Base-by-base conservation (phyloP, 2,329 filamentous ascomycete genomes). In the Escovopsis sp. region DNA sequence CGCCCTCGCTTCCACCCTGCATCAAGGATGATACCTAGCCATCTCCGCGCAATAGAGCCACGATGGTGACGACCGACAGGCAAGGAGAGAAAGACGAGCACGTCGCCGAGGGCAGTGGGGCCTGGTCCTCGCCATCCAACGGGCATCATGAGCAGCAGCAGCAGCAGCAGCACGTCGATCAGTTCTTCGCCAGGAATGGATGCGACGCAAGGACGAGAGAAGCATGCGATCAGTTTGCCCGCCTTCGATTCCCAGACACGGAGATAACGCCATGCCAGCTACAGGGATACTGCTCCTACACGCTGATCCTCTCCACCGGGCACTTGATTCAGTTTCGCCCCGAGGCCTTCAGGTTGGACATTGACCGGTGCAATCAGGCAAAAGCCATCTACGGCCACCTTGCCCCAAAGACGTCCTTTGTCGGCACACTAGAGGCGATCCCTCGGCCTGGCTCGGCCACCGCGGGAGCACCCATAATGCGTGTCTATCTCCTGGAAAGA, bases 211-310 rank as follows among this genome's bases (percentile, higher is more conserved):
- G 23, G 2, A 48, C 45, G 34, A 43, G 33, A 44, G 36, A 36
- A 18, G 34, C 34, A 19, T 55, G 53, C 28, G 45, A 65, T 41
- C 47, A 49, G 3, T 62, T 66, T 39, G 56, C 59, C 12, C 46
- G 43, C 34, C 41, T 52, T 12, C 50, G 48, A 0, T 67, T 63
- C 39, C 57, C 61, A 0, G 47, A 45, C 5, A 40, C 45, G n/a
- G 41, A 49, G 3, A 51, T 66, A 26, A 47, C 49, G 4, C 57
- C 63, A 3, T 57, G 58, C 7, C 49, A 58, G 6, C 58, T 58
- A 5, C 70, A 73, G 48, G 70, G 70, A 15, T 71, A 68, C 47
- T 75, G 70, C 48, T 73, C 70, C 2, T 66, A 72, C 48, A 73
- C 70, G 0, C 46, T 73, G 6, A 53, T 59, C 23, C 54, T 68